Evolutionary conservation across 495 filamentous ascomycete species (phyloP).

Genomic region (Neurospora sp.): DNA sequence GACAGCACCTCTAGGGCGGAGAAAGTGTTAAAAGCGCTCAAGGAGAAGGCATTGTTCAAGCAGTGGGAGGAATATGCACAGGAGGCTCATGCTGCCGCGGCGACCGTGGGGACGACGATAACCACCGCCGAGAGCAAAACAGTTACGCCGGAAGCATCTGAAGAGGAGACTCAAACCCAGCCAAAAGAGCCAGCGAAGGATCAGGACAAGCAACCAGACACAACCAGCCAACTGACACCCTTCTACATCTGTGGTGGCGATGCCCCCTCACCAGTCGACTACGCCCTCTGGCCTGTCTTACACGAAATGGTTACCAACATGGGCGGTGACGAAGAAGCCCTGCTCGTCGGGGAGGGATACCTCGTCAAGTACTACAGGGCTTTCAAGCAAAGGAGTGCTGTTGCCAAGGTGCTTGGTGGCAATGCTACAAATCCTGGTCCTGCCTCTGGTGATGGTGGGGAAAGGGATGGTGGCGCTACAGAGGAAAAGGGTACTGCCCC

Average conservation of each 20-base stretch:
- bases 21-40: background rate
- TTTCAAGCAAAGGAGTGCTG: conserved; percentile 39
- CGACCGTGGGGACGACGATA: conserved; percentile 32
- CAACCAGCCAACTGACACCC: background rate
- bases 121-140: background rate
- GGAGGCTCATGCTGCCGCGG: conserved; percentile 29
- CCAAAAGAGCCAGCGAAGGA: background rate
- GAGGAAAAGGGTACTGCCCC: background rate
- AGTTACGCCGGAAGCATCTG: background rate
- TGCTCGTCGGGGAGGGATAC: background rate
- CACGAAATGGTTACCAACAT: conserved; percentile 38
- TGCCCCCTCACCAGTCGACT: conserved; percentile 54
- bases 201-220: background rate
- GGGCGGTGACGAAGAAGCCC: conserved; percentile 15
- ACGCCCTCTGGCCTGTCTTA: conserved; percentile 61
- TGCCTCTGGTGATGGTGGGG: background rate
- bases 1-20: background rate
- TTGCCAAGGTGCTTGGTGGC: conserved; percentile 32
- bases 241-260: conserved; percentile 47
- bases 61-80: conserved; percentile 21
- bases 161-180: background rate
- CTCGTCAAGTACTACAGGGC: conserved; percentile 44
- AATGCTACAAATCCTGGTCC: background rate
- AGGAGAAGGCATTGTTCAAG: conserved; percentile 7
- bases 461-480: background rate